Conservation (phyloP, 148 eudicot genomes). For the Amaranthus hypochondriacus region DNA sequence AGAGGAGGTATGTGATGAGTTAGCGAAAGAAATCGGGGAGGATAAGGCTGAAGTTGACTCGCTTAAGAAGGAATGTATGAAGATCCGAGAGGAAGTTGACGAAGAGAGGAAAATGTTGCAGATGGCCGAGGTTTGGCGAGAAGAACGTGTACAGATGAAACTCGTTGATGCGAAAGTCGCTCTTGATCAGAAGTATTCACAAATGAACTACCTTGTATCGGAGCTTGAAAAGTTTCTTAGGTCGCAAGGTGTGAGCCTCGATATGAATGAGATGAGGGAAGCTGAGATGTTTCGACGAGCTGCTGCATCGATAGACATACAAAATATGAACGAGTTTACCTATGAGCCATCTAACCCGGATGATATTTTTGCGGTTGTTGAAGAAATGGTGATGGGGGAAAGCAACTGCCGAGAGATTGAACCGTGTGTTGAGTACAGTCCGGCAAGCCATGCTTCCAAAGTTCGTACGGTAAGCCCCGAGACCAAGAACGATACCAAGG, state of each 20-base stretch:
- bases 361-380: constrained; percentile 65
- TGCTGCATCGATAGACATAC: constrained; percentile 47
- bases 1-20: constrained; percentile 93
- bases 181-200: constrained; percentile 69
- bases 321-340: constrained; percentile 58
- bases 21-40: constrained; percentile 87
- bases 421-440: constrained; percentile 44
- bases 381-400: constrained; percentile 63
- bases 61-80: constrained; percentile 67
- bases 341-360: constrained; percentile 76
- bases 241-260: constrained; percentile 33
- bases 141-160: constrained; percentile 97
- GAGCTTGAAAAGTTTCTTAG: constrained; percentile 49
- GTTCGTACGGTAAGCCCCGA: constrained; percentile 40
- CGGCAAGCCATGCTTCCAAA: constrained; percentile 55
- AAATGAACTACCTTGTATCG: constrained; percentile 53
- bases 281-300: constrained; percentile 54
- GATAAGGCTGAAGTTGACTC: constrained; percentile 87
- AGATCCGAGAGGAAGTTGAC: constrained; percentile 72
- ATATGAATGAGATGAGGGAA: constrained; percentile 39
- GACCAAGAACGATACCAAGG: constrained; percentile 32
- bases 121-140: constrained; percentile 99
- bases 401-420: constrained; percentile 51
- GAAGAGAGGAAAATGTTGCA: constrained; percentile 95
- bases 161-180: constrained; percentile 81